A percentile compares a stretch with the other conserved stretches of the same genome.
phyloP scores from a whole-genome alignment of 306 rosid species.

The Gillenia trifoliata region DNA sequence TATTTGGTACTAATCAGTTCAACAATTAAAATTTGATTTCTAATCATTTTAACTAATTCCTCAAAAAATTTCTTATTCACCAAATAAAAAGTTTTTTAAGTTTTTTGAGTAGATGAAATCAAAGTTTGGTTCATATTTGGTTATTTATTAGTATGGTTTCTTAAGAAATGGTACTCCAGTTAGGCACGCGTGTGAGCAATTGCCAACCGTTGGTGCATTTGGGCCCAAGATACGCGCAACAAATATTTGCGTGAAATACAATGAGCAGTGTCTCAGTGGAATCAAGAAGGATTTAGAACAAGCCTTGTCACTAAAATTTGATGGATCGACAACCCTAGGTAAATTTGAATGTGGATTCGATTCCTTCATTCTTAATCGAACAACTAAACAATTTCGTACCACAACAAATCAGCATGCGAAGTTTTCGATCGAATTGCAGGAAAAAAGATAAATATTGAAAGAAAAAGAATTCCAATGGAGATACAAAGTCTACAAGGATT shows the following conservation, averaged over 20 bases:
- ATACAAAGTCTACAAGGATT: constrained; percentile 29
- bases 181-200: no score
- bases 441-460: neutral
- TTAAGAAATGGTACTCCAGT: neutral
- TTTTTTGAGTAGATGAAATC: constrained; percentile 10
- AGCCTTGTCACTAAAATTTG: neutral
- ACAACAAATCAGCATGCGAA: neutral
- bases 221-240: no score
- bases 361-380: neutral
- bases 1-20: no score
- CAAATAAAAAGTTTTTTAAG: no score
- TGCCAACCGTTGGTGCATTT: neutral
- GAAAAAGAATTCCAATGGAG: constrained; percentile 17
- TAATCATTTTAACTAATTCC: no score
- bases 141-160: no score
- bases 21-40: no score
- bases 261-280: neutral
- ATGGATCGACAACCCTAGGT: no score
- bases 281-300: no score
- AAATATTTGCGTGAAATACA: no score
- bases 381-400: neutral
- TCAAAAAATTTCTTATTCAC: no score
- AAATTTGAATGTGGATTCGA: neutral
- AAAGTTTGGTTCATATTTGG: neutral
- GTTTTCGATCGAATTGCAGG: constrained; percentile 1